A percentile compares a stretch with the other conserved stretches of the same genome.
Conservation (phyloP, 176 grass and related monocot genomes). For the Neostapfia colusana region DNA sequence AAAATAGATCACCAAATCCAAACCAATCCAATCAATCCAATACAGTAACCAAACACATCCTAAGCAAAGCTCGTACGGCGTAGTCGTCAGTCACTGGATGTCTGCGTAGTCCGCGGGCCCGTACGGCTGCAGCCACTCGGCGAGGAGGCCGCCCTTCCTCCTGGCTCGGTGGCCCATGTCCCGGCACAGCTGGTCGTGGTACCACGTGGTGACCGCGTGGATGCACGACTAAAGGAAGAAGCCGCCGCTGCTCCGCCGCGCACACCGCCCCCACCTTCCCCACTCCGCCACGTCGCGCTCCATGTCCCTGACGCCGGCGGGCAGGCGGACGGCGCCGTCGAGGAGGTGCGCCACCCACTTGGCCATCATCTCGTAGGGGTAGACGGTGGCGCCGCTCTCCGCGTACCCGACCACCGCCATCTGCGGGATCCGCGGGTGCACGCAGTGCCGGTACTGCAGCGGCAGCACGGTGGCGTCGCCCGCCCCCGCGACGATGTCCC, state of each 20-base stretch:
- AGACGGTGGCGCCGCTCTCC: constrained; percentile 35
- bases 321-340: constrained; percentile 36
- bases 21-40: no score
- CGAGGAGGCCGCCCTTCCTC: constrained; percentile 45
- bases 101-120: constrained; percentile 47
- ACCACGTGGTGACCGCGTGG: constrained; percentile 41
- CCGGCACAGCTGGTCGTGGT: constrained; percentile 50
- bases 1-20: no score
- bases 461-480: not conserved
- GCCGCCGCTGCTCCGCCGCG: not conserved
- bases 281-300: constrained; percentile 46
- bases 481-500: constrained; percentile 18
- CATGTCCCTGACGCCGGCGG: constrained; percentile 38
- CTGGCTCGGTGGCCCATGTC: constrained; percentile 47
- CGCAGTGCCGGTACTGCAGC: constrained; percentile 43
- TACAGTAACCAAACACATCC: no score
- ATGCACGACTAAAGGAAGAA: constrained; percentile 41
- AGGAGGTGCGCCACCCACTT: constrained; percentile 61
- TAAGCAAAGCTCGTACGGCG: no score
- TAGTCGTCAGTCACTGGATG: constrained; percentile 46
- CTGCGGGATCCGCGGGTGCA: constrained; percentile 57
- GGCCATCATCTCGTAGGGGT: constrained; percentile 47
- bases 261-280: constrained; percentile 33
- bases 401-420: constrained; percentile 49
- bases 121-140: constrained; percentile 50